Conservation (phyloP, 2,329 filamentous ascomycete genomes). For the Aschersonia sp. region DNA sequence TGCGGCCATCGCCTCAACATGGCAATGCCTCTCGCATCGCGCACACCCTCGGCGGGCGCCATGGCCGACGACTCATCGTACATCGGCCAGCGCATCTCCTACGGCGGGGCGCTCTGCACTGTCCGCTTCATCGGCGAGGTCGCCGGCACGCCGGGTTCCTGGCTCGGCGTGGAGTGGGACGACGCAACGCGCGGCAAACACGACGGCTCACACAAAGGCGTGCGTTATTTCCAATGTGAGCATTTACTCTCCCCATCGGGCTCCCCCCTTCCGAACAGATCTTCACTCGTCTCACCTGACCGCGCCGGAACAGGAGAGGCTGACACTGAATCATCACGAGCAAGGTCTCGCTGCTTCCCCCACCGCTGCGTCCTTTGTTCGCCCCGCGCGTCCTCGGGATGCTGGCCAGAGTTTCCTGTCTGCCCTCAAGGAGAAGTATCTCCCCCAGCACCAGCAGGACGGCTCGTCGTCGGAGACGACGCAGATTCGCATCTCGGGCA, state of each 20-base stretch:
- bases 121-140: constrained; percentile 72
- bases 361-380: constrained; percentile 75
- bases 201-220: constrained; percentile 66
- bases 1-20: too few species aligned
- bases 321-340: too few species aligned
- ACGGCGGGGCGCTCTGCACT: constrained; percentile 64
- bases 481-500: constrained; percentile 51
- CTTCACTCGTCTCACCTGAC: background rate
- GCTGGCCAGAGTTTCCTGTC: constrained; percentile 57
- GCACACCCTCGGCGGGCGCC: background rate
- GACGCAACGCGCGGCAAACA: constrained; percentile 78
- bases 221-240: constrained; percentile 72
- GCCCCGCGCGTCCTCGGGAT: constrained; percentile 59
- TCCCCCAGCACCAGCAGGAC: constrained; percentile 33
- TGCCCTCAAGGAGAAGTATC: constrained; percentile 75
- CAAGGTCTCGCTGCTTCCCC: constrained; percentile 45
- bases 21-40: background rate
- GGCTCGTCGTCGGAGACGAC: constrained; percentile 16
- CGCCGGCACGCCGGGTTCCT: constrained; percentile 59
- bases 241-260: background rate
- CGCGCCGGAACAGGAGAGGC: too few species aligned
- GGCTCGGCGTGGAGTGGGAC: constrained; percentile 97
- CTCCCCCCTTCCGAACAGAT: background rate
- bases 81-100: constrained; percentile 67
- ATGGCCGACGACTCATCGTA: constrained; percentile 26